phyloP scores from a whole-genome alignment of 1,284 basidiomycete genomes.

The Malassezia psittaci region DNA sequence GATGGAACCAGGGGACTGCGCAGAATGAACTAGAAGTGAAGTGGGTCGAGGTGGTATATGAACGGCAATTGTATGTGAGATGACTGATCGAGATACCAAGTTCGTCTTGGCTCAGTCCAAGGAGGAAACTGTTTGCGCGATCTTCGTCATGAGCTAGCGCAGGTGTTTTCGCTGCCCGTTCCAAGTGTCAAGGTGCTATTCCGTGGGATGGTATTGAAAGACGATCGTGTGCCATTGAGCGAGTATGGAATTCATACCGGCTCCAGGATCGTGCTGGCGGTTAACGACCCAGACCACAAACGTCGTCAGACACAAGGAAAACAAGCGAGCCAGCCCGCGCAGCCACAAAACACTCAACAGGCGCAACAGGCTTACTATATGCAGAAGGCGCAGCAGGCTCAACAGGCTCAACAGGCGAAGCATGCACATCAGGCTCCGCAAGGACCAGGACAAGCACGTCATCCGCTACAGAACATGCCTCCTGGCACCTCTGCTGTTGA shows the following conservation, averaged over 20 bases:
- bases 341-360: not conserved
- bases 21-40: constrained; percentile 1
- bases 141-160: constrained; percentile 33
- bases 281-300: constrained; percentile 11
- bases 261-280: constrained; percentile 32
- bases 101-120: constrained; percentile 21
- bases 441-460: not conserved
- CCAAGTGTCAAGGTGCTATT: constrained; percentile 34
- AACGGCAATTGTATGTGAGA: constrained; percentile 28
- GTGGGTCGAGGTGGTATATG: constrained; percentile 36
- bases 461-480: constrained; percentile 1
- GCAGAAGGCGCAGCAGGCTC: not conserved
- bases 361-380: not conserved
- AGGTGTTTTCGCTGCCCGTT: constrained; percentile 31
- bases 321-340: not conserved
- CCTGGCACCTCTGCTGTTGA: not conserved
- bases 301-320: not conserved
- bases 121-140: constrained; percentile 27
- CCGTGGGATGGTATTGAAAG: constrained; percentile 34
- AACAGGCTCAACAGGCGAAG: not conserved
- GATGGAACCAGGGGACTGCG: constrained; percentile 15
- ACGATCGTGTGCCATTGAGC: constrained; percentile 30
- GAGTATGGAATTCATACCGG: constrained; percentile 35
- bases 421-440: not conserved
- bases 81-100: constrained; percentile 20